Evolutionary conservation across 371 early-diverging fungal genomes (phyloP).

Genomic region (Apophysomyces ossiformis): DNA sequence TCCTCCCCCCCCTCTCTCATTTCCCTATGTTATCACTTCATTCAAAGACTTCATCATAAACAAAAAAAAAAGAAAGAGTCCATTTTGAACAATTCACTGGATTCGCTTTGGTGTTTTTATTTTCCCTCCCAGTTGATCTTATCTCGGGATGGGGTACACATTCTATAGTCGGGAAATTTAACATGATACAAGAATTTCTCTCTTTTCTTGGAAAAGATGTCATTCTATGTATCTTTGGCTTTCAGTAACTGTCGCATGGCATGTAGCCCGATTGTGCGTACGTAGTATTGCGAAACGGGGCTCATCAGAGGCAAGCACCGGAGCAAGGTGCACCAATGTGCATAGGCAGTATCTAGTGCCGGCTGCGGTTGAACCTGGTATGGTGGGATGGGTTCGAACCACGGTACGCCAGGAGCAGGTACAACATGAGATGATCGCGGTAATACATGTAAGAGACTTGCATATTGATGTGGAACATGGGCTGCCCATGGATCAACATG

Average conservation of each 20-base stretch:
- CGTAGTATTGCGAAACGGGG: constrained; percentile 29
- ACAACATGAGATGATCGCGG: constrained; percentile 21
- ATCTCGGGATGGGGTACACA: too few relatives aligned
- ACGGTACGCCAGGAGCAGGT: constrained; percentile 32
- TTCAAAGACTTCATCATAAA: neutral
- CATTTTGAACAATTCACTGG: neutral
- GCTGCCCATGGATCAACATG: constrained; percentile 7
- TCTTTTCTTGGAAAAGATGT: neutral
- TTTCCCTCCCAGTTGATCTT: too few relatives aligned
- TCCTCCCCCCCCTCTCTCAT: too few relatives aligned
- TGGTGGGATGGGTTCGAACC: constrained; percentile 31
- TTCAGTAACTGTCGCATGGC: constrained; percentile 43
- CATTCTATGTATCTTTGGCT: neutral
- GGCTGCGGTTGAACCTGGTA: constrained; percentile 13
- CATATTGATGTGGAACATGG: neutral
- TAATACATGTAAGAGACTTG: constrained; percentile 27
- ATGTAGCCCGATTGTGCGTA: constrained; percentile 38
- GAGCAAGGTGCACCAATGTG: constrained; percentile 47
- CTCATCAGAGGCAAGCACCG: constrained; percentile 42
- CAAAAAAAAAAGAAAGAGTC: constrained; percentile 12
- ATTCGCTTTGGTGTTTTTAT: too few relatives aligned
- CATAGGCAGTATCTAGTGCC: constrained; percentile 25
- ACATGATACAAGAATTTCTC: neutral
- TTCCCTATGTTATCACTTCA: neutral
- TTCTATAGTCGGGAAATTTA: neutral